phyloP scores from a whole-genome alignment of 306 rosid species.

The Corylus avellana region DNA sequence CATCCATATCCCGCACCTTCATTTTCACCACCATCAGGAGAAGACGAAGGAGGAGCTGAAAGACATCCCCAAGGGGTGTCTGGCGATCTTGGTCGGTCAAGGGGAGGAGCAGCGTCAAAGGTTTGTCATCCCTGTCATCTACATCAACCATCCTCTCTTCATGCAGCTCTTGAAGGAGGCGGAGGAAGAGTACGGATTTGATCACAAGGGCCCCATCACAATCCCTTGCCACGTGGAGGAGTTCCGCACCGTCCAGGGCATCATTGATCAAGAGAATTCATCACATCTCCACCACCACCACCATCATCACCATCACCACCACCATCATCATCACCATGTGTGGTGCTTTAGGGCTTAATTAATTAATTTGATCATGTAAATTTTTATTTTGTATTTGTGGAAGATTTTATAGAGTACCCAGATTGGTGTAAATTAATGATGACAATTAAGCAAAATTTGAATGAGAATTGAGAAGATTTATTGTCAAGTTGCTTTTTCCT shows the following conservation, averaged over 20 bases:
- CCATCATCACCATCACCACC: constrained; percentile 43
- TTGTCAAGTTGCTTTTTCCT: not conserved
- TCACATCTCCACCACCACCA: constrained; percentile 27
- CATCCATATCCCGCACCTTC: constrained; percentile 52
- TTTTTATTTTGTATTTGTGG: not conserved
- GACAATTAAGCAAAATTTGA: constrained; percentile 22
- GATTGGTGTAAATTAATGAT: constrained; percentile 30
- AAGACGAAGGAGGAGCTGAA: constrained; percentile 40
- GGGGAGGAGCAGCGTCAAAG: constrained; percentile 61
- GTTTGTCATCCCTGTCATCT: constrained; percentile 82
- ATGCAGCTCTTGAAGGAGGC: constrained; percentile 69
- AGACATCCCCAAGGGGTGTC: constrained; percentile 80
- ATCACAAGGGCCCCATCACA: constrained; percentile 81
- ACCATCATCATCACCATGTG: constrained; percentile 51
- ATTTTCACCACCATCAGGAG: constrained; percentile 32
- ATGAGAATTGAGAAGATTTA: constrained; percentile 11
- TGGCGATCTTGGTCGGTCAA: constrained; percentile 72
- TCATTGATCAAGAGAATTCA: constrained; percentile 54
- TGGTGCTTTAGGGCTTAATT: constrained; percentile 75
- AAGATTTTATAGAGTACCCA: constrained; percentile 23
- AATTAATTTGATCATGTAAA: constrained; percentile 3
- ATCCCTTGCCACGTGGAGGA: constrained; percentile 86
- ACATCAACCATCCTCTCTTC: constrained; percentile 88
- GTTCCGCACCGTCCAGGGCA: constrained; percentile 68
- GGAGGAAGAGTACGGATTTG: constrained; percentile 84